Percentiles rank a stretch among this genome's conserved stretches.
These are phyloP conservation scores for Elaeis oleifera DNA, from an alignment of 202 grass and related monocot species.

Conservation along the genomic window DNA sequence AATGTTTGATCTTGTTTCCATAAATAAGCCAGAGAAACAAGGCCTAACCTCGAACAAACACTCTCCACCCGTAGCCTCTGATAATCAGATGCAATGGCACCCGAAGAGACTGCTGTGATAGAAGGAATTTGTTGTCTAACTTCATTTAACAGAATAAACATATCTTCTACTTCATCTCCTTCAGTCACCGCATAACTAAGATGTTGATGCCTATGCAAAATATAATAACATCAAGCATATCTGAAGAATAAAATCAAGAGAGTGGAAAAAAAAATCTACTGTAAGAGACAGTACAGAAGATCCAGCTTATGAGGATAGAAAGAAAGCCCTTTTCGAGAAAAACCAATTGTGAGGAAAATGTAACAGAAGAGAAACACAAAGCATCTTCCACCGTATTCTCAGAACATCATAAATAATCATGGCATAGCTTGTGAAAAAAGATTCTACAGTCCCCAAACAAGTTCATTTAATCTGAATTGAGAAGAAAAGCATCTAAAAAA, in stretches of 20 bases:
- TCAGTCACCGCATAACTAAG: constrained; percentile 61
- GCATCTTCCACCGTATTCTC: no score
- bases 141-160: constrained; percentile 67
- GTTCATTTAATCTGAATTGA: no score
- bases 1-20: constrained; percentile 93
- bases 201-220: constrained; percentile 44
- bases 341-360: no score
- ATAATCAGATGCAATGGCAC: constrained; percentile 88
- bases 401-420: no score
- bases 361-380: no score
- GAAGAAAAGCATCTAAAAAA: no score
- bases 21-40: constrained; percentile 73
- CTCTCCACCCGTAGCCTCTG: constrained; percentile 93
- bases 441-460: no score
- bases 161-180: constrained; percentile 89
- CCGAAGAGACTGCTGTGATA: constrained; percentile 65
- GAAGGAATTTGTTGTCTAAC: constrained; percentile 65
- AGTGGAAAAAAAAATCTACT: no score
- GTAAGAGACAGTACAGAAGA: no score
- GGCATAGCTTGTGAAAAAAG: no score
- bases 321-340: no score
- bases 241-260: neutral
- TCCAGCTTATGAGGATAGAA: no score
- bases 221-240: neutral
- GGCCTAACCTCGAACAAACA: constrained; percentile 72